Conservation (phyloP, 1,284 basidiomycete genomes). For the Boletus mariae region DNA sequence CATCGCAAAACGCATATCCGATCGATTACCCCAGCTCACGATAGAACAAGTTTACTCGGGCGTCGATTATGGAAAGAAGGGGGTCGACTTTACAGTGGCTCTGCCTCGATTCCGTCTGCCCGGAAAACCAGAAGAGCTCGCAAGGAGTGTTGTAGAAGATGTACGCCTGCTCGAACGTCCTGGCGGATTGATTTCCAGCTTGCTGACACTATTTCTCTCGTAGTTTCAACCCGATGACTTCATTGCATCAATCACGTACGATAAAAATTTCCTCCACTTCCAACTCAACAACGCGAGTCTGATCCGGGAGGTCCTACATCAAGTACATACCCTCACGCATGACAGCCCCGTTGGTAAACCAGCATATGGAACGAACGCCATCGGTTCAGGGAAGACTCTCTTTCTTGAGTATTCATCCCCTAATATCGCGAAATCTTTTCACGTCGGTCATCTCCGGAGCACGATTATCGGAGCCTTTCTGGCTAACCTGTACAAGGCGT, state of each 20-base stretch:
- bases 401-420: constrained; percentile 92
- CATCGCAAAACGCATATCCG: constrained; percentile 75
- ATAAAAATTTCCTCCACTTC: constrained; percentile 85
- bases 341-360: constrained; percentile 49
- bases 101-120: constrained; percentile 87
- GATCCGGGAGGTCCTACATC: constrained; percentile 72
- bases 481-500: constrained; percentile 87
- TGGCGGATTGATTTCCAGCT: not conserved
- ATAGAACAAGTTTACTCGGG: constrained; percentile 78
- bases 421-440: constrained; percentile 99
- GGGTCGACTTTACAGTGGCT: constrained; percentile 89
- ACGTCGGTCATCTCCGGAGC: constrained; percentile 93
- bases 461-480: constrained; percentile 98
- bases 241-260: constrained; percentile 63
- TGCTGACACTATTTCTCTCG: not conserved
- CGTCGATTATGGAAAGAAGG: constrained; percentile 90
- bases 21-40: constrained; percentile 64
- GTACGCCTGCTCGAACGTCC: constrained; percentile 43
- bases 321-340: constrained; percentile 77
- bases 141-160: constrained; percentile 67
- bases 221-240: constrained; percentile 70
- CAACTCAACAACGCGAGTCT: constrained; percentile 70
- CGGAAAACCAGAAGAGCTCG: constrained; percentile 80
- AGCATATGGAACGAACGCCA: constrained; percentile 72
- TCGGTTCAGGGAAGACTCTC: constrained; percentile 78